Evolutionary conservation across 2,329 filamentous ascomycete genomes (phyloP).

Genomic region (Scolecobasidium constrictum): DNA sequence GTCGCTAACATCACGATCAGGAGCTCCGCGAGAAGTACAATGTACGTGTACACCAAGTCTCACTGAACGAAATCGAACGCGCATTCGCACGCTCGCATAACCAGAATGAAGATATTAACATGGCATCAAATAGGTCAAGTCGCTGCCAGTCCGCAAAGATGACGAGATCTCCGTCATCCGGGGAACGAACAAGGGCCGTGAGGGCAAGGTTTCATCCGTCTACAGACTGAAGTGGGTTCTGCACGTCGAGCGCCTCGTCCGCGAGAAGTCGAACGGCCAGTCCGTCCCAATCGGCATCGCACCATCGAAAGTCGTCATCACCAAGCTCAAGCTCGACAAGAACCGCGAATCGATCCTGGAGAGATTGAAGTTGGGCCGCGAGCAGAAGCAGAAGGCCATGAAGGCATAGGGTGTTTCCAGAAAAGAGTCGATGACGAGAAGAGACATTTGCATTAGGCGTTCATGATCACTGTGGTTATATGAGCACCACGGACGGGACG

Average conservation of each 20-base stretch:
- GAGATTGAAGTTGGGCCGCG: slow-evolving; percentile 71
- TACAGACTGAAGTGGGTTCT: slow-evolving; percentile 80
- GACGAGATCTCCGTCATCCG: slow-evolving; percentile 87
- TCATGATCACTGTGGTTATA: slow-evolving; percentile 1
- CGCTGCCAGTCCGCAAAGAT: slow-evolving; percentile 58
- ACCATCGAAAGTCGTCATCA: slow-evolving; percentile 95
- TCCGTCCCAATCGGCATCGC: slow-evolving; percentile 88
- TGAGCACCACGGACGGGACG: not conserved
- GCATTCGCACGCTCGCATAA: too few species aligned
- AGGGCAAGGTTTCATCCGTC: slow-evolving; percentile 96
- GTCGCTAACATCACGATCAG: slow-evolving; percentile 40
- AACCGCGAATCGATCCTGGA: slow-evolving; percentile 82
- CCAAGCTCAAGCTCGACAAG: slow-evolving; percentile 97
- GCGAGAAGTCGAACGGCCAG: slow-evolving; percentile 97
- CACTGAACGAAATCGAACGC: too few species aligned
- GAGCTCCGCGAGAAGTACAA: slow-evolving; percentile 99
- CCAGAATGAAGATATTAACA: not conserved
- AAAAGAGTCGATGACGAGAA: slow-evolving; percentile 26
- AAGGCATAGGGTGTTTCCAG: too few species aligned
- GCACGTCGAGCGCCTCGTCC: slow-evolving; percentile 91
- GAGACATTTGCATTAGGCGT: slow-evolving; percentile 6
- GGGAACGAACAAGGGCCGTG: slow-evolving; percentile 90
- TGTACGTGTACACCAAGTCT: slow-evolving; percentile 43
- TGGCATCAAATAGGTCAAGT: slow-evolving; percentile 60
- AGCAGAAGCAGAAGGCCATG: slow-evolving; percentile 61